Conservation (phyloP, 768 basidiomycete genomes). For the Boletus tomentosulus region DNA sequence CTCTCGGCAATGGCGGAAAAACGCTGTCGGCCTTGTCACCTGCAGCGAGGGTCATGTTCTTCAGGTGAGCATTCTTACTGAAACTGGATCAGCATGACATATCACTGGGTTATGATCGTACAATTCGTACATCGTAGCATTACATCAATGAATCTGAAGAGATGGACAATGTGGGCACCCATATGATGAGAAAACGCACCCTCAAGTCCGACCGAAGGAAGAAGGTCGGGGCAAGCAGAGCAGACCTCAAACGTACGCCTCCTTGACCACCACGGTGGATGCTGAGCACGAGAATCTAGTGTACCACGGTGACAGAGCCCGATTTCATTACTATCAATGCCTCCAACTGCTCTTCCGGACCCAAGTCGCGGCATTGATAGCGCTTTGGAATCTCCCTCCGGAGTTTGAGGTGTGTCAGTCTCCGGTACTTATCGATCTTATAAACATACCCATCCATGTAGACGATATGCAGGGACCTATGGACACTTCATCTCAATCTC, state of each 20-base stretch:
- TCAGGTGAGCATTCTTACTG: constrained; percentile 51
- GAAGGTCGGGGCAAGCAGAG: constrained; percentile 45
- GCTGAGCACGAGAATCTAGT: constrained; percentile 42
- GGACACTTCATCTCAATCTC: constrained; percentile 68
- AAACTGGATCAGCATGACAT: background rate
- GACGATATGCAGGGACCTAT: constrained; percentile 76
- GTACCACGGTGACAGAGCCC: constrained; percentile 76
- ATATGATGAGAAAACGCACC: constrained; percentile 61
- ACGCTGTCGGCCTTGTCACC: constrained; percentile 73
- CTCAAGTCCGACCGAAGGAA: constrained; percentile 56
- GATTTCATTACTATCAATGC: constrained; percentile 80
- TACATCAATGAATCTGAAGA: constrained; percentile 80
- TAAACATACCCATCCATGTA: constrained; percentile 27
- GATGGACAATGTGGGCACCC: constrained; percentile 56
- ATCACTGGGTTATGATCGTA: background rate
- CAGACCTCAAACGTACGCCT: constrained; percentile 56
- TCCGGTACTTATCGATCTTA: background rate
- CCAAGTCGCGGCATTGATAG: constrained; percentile 60
- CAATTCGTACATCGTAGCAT: constrained; percentile 42
- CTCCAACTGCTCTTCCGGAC: constrained; percentile 77
- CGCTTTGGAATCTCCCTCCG: constrained; percentile 65
- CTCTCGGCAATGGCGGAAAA: constrained; percentile 85
- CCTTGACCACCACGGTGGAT: background rate
- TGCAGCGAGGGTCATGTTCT: constrained; percentile 92
- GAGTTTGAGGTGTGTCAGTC: constrained; percentile 67